phyloP scores from a whole-genome alignment of 768 basidiomycete genomes.

The Terana coerulea region DNA sequence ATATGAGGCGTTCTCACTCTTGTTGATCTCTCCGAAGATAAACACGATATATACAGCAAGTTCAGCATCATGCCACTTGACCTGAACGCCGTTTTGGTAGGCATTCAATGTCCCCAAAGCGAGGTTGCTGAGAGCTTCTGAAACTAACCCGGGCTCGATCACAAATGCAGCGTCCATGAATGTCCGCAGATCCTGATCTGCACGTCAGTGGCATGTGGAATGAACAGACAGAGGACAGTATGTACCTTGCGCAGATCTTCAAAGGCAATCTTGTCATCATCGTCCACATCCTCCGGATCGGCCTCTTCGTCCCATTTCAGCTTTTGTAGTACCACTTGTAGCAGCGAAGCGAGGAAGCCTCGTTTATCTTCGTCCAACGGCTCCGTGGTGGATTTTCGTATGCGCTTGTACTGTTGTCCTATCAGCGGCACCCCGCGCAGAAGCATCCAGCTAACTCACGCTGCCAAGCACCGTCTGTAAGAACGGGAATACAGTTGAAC shows the following conservation, averaged over 20 bases:
- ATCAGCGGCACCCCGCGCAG: not conserved
- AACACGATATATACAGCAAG: constrained; percentile 90
- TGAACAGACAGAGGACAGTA: not conserved
- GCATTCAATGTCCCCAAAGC: constrained; percentile 72
- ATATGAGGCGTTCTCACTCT: constrained; percentile 51
- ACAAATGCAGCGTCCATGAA: constrained; percentile 85
- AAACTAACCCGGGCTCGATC: constrained; percentile 85
- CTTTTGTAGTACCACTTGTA: constrained; percentile 79
- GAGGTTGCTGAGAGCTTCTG: constrained; percentile 67
- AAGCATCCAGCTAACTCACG: constrained; percentile 51
- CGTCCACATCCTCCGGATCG: constrained; percentile 79
- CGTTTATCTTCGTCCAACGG: constrained; percentile 64
- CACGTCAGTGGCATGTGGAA: not conserved
- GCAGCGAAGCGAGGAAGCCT: constrained; percentile 72
- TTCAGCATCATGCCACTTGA: constrained; percentile 93
- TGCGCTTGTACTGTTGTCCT: constrained; percentile 74
- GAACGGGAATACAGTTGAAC: constrained; percentile 79
- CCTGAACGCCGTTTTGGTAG: constrained; percentile 54
- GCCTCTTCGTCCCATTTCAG: constrained; percentile 88
- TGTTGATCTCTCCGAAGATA: constrained; percentile 91
- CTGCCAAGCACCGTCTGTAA: constrained; percentile 68
- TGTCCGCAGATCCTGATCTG: constrained; percentile 68
- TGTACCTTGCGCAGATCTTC: constrained; percentile 80
- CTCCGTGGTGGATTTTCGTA: constrained; percentile 54
- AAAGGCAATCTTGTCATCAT: constrained; percentile 82